Evolutionary conservation across 2,329 filamentous ascomycete genomes (phyloP).

Genomic region (Ascochyta clinopodiicola): DNA sequence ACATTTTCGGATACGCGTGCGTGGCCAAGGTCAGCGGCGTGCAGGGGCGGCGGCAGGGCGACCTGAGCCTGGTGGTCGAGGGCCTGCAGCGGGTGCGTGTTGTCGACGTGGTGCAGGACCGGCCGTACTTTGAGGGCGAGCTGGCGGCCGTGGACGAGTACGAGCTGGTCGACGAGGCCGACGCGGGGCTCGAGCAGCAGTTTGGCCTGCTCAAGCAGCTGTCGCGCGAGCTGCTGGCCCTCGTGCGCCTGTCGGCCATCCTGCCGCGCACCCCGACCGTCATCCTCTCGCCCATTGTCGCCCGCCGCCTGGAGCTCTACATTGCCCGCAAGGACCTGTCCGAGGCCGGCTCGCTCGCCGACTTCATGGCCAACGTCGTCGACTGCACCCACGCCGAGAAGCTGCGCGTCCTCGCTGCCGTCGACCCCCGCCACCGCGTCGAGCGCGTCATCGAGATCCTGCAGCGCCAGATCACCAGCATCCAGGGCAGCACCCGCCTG

Average conservation of each 20-base stretch:
- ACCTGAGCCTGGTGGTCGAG: constrained; percentile 86
- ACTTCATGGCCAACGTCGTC: constrained; percentile 95
- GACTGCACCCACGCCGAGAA: constrained; percentile 91
- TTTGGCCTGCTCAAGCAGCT: constrained; percentile 84
- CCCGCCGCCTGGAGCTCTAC: constrained; percentile 83
- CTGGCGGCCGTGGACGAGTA: constrained; percentile 75
- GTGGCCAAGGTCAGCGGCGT: constrained; percentile 62
- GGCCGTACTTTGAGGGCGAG: constrained; percentile 85
- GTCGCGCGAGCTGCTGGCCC: constrained; percentile 83
- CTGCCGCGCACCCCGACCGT: constrained; percentile 71
- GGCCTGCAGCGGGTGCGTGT: constrained; percentile 79
- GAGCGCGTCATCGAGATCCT: constrained; percentile 84
- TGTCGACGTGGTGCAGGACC: constrained; percentile 75
- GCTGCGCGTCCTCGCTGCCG: constrained; percentile 79
- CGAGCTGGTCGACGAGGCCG: constrained; percentile 61
- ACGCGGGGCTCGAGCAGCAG: constrained; percentile 66
- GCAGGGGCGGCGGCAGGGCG: constrained; percentile 55
- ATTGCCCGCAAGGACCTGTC: constrained; percentile 81
- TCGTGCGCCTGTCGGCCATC: constrained; percentile 85
- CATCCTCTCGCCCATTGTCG: constrained; percentile 81
- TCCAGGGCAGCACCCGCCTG: constrained; percentile 88
- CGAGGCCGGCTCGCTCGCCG: constrained; percentile 85
- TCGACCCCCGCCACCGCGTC: constrained; percentile 79
- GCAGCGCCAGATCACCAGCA: constrained; percentile 78
- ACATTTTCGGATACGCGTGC: constrained; percentile 84